Evolutionary conservation across 2,329 filamentous ascomycete species (phyloP).

Genomic region (Daldinia sp.): DNA sequence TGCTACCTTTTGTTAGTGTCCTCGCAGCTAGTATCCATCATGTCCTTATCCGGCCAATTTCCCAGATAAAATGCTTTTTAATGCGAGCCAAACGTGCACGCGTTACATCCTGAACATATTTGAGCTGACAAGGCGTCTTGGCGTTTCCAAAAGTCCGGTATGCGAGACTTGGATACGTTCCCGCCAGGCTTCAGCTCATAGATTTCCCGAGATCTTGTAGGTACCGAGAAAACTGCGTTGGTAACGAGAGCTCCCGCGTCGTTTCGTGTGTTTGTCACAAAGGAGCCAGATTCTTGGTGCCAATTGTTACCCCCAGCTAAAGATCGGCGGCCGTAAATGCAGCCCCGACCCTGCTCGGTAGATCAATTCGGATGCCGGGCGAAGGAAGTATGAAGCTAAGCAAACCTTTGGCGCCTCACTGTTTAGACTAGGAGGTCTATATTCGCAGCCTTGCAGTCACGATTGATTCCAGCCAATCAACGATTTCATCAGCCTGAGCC

Average conservation of each 20-base stretch:
- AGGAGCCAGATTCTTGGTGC: background rate
- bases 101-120: slow-evolving; percentile 25
- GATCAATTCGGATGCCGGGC: slow-evolving; percentile 30
- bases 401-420: slow-evolving; percentile 18
- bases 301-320: slow-evolving; percentile 3
- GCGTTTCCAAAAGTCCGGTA: slow-evolving; percentile 18
- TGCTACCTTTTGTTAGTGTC: slow-evolving; percentile 15
- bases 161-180: slow-evolving; percentile 7
- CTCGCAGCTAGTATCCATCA: slow-evolving; percentile 5
- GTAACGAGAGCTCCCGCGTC: background rate
- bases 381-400: slow-evolving; percentile 5
- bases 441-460: slow-evolving; percentile 14
- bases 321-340: slow-evolving; percentile 26
- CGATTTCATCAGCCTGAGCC: background rate
- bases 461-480: background rate
- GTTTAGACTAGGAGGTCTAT: background rate
- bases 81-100: slow-evolving; percentile 34
- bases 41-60: slow-evolving; percentile 16
- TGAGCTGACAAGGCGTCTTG: slow-evolving; percentile 22
- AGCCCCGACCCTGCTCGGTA: slow-evolving; percentile 21
- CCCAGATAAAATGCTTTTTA: slow-evolving; percentile 18
- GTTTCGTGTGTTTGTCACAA: background rate
- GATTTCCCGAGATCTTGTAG: slow-evolving; percentile 19
- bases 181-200: slow-evolving; percentile 4
- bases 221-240: background rate